Conservation (phyloP, 768 basidiomycete species). For the Stropharia rugosoannulata region DNA sequence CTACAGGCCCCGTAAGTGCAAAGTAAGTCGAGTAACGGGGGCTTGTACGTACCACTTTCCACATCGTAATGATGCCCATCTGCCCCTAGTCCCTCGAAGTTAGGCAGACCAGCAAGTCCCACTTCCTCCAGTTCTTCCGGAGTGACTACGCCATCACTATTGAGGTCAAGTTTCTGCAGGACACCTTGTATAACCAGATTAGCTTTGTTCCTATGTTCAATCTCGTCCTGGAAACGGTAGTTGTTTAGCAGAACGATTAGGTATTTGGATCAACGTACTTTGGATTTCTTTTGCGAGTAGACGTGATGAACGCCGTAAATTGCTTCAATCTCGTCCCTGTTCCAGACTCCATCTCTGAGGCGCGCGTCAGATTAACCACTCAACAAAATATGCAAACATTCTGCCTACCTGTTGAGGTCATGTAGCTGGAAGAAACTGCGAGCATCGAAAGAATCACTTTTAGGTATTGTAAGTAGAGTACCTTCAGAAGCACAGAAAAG, state of each 20-base stretch:
- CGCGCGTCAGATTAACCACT: not conserved
- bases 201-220: constrained; percentile 81
- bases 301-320: constrained; percentile 96
- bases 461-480: not conserved
- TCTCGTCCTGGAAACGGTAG: constrained; percentile 52
- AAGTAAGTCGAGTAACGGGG: not conserved
- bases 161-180: constrained; percentile 67
- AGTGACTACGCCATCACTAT: constrained; percentile 69
- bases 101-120: constrained; percentile 77
- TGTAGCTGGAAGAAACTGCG: constrained; percentile 95
- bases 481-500: not conserved
- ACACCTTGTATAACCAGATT: constrained; percentile 73
- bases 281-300: constrained; percentile 80
- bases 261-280: constrained; percentile 34
- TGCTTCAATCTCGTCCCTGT: constrained; percentile 87
- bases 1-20: constrained; percentile 29
- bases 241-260: not conserved
- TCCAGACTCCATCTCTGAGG: constrained; percentile 76
- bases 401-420: constrained; percentile 77
- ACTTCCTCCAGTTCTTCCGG: constrained; percentile 70
- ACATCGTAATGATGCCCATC: constrained; percentile 94
- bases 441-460: constrained; percentile 78
- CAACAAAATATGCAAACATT: not conserved
- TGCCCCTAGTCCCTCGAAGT: constrained; percentile 80
- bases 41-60: constrained; percentile 66